These are phyloP conservation scores for Chiua virens DNA, from an alignment of 768 basidiomycete species.

Conservation along the genomic window DNA sequence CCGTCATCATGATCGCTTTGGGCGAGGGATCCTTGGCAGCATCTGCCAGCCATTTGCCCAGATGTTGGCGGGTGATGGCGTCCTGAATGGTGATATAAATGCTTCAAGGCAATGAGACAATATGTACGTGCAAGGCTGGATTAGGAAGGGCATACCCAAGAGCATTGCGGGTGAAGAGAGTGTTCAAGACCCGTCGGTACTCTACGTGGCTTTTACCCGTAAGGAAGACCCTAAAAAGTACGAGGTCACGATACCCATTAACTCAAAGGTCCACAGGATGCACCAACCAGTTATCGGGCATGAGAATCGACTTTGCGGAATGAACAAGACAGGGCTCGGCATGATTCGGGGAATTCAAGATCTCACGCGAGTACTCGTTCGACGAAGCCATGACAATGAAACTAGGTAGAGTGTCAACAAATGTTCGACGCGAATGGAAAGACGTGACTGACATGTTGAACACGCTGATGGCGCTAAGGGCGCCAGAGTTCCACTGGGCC, in stretches of 20 bases:
- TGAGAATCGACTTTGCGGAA: constrained; percentile 84
- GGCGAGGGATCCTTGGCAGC: constrained; percentile 47
- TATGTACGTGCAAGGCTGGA: neutral
- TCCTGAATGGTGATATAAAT: constrained; percentile 88
- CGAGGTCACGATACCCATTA: neutral
- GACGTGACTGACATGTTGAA: constrained; percentile 85
- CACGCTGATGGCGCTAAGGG: constrained; percentile 86
- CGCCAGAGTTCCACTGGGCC: constrained; percentile 88
- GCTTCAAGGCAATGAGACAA: constrained; percentile 37
- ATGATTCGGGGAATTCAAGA: constrained; percentile 89
- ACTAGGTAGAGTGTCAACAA: constrained; percentile 44
- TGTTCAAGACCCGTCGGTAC: constrained; percentile 88
- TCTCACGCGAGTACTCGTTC: constrained; percentile 91
- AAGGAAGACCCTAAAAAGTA: constrained; percentile 83
- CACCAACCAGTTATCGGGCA: constrained; percentile 80
- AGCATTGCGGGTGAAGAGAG: constrained; percentile 91
- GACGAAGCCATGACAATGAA: constrained; percentile 99
- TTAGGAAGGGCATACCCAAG: constrained; percentile 58
- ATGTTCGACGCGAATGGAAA: neutral
- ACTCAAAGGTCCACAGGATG: constrained; percentile 5
- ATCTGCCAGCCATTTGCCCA: constrained; percentile 68
- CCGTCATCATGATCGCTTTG: constrained; percentile 81
- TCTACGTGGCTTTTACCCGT: constrained; percentile 92
- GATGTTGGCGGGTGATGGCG: constrained; percentile 71
- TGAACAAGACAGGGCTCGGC: constrained; percentile 95